phyloP scores from a whole-genome alignment of 768 basidiomycete genomes.

The Mycena galopus region DNA sequence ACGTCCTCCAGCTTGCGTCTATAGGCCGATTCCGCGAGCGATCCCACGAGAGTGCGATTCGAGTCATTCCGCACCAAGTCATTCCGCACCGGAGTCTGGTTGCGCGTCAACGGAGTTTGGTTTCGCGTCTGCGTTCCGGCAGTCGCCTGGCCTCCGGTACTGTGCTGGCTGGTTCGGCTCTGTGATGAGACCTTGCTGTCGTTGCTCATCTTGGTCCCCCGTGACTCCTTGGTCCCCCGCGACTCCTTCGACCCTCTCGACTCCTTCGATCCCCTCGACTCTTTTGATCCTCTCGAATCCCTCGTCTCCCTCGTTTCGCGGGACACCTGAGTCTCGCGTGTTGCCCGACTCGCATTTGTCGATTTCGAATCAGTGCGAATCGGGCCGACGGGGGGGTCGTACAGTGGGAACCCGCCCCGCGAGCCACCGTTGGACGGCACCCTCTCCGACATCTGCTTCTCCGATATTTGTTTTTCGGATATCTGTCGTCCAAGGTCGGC shows the following conservation, averaged over 20 bases:
- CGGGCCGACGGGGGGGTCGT: slow-evolving; percentile 52
- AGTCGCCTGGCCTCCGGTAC: slow-evolving; percentile 43
- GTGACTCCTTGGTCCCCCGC: slow-evolving; percentile 32
- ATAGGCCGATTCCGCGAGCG: slow-evolving; percentile 56
- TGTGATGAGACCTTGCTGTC: slow-evolving; percentile 47
- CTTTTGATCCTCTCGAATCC: background rate
- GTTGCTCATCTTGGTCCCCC: slow-evolving; percentile 38
- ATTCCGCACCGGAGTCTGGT: slow-evolving; percentile 56
- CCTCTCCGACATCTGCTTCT: slow-evolving; percentile 39
- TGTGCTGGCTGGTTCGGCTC: slow-evolving; percentile 40
- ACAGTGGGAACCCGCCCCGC: slow-evolving; percentile 49
- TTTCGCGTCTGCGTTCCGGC: slow-evolving; percentile 33
- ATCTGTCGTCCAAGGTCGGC: slow-evolving; percentile 47
- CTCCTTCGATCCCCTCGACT: slow-evolving; percentile 23
- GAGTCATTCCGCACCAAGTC: slow-evolving; percentile 73
- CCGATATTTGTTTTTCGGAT: background rate
- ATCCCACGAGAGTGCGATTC: slow-evolving; percentile 80
- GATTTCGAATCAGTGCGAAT: slow-evolving; percentile 55
- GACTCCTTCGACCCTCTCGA: background rate
- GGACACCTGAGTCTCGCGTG: slow-evolving; percentile 28
- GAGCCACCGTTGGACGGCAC: slow-evolving; percentile 47
- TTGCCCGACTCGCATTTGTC: slow-evolving; percentile 48
- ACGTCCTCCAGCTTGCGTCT: slow-evolving; percentile 79
- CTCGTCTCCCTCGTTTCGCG: slow-evolving; percentile 14
- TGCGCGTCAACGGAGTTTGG: background rate